Conservation (phyloP, 495 filamentous ascomycete species). For the Amphirosellinia nigrospora region DNA sequence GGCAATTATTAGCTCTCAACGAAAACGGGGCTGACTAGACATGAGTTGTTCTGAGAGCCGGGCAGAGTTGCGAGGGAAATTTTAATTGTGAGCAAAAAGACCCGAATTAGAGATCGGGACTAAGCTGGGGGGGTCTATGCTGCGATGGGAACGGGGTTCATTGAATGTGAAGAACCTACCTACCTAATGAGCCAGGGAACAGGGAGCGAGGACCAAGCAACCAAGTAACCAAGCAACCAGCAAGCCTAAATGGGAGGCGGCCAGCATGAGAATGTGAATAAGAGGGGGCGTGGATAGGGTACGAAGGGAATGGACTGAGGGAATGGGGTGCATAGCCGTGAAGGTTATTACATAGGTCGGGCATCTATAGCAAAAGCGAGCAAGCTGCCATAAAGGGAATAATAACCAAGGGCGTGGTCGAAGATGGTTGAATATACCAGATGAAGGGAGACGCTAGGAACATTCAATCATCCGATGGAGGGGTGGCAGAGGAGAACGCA, state of each 20-base stretch:
- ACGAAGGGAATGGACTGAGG: slow-evolving; percentile 4
- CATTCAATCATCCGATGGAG: slow-evolving; percentile 23
- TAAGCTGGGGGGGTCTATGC: slow-evolving; percentile 31
- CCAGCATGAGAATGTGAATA: slow-evolving; percentile 13
- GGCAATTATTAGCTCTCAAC: slow-evolving; percentile 36
- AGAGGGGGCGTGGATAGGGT: slow-evolving; percentile 20
- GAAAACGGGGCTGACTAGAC: slow-evolving; percentile 57
- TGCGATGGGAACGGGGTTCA: slow-evolving; percentile 20
- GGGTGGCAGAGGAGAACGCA: slow-evolving; percentile 15
- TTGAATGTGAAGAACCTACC: slow-evolving; percentile 20
- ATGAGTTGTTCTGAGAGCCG: slow-evolving; percentile 27
- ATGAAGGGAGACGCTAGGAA: slow-evolving; percentile 12
- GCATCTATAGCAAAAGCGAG: slow-evolving; percentile 20
- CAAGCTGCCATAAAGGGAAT: slow-evolving; percentile 27
- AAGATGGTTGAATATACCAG: slow-evolving; percentile 17
- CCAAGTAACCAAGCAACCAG: neutral
- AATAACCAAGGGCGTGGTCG: slow-evolving; percentile 23
- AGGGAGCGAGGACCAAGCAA: neutral
- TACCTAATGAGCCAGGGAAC: slow-evolving; percentile 15
- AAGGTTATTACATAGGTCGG: slow-evolving; percentile 29
- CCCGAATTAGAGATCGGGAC: slow-evolving; percentile 54
- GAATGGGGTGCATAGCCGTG: slow-evolving; percentile 25
- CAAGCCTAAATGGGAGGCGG: slow-evolving; percentile 4
- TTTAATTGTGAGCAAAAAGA: slow-evolving; percentile 48
- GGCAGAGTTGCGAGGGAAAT: slow-evolving; percentile 51